Evolutionary conservation across 2,329 filamentous ascomycete genomes (phyloP), one percentile per base, ranked within the genome.

Genomic region (Alternaria gansuensis): DNA sequence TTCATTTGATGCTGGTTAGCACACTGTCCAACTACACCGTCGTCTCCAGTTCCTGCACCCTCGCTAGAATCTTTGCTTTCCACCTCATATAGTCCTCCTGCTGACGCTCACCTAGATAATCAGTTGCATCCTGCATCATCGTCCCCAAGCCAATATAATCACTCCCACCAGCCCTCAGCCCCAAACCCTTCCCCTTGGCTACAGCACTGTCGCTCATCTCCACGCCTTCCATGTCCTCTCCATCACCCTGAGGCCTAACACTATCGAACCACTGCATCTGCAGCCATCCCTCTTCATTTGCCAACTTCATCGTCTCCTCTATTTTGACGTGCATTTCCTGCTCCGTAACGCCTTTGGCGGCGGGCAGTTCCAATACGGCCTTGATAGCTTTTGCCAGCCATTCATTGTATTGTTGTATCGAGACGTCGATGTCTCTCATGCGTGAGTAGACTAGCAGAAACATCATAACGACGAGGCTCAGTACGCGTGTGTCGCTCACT

Each of bases 121-220:
- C 89, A 68, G 90, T 88, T 45, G 85, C 84, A 63, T 89, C 87
- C 75, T 93, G 90, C 67, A 93, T 86, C 90, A 93, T 93, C 2
- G 88, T 90, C 2, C 81, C 81, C 14, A 83, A 60, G 75, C 76
- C 87, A 77, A 83, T 75, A 39, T 75, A 73, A 31, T 69, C 68
- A 53, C 71, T 80, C 54, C 84, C 61, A 81, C 79, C 70, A 75
- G 78, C 67, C 81, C 79, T 57, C 74, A 75, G 44, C 72, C 72
- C 68, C 72, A 77, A 53, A 76, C 78, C n/a, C 77, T 77, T 48
- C 51, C 76, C 68, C 36, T 74, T 60, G 49, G 68, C 73, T n/a
- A 34, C 26, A 9, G 21, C 65, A 1, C 75, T 76, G 8, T 68
- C 60, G 3, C 60, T 61, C 45, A 48, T 60, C 31, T 72, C 64